Percentiles rank a stretch among this genome's conserved stretches.
phyloP scores from a whole-genome alignment of 805 yeast species.

The Saturnispora ahearnii region DNA sequence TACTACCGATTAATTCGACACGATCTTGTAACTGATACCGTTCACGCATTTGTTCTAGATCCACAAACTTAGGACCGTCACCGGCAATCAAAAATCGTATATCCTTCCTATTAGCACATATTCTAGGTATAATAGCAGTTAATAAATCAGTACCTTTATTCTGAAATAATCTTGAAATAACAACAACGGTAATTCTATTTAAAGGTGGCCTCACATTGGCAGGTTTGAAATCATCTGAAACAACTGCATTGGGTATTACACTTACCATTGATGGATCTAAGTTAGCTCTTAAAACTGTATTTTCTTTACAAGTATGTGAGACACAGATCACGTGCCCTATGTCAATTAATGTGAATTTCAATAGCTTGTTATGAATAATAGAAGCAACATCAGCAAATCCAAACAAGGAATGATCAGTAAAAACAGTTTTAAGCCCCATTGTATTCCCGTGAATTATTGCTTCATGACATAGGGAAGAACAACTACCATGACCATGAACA shows the following conservation, averaged over 20 bases:
- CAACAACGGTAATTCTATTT: constrained; percentile 66
- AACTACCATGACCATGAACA: constrained; percentile 92
- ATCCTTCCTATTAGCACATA: constrained; percentile 53
- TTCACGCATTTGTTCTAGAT: constrained; percentile 92
- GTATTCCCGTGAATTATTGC: constrained; percentile 85
- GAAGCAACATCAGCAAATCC: constrained; percentile 85
- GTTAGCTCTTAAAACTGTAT: constrained; percentile 81
- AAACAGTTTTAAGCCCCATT: constrained; percentile 85
- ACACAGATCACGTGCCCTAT: constrained; percentile 95
- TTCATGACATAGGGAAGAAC: constrained; percentile 80
- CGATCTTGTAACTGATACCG: constrained; percentile 75
- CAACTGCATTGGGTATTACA: constrained; percentile 95
- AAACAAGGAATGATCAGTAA: constrained; percentile 92
- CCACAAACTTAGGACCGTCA: constrained; percentile 92
- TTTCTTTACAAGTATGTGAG: constrained; percentile 92
- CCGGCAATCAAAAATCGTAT: constrained; percentile 88
- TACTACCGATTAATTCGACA: constrained; percentile 77
- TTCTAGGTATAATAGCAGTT: constrained; percentile 73
- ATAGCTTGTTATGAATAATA: constrained; percentile 75
- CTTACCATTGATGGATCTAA: constrained; percentile 70
- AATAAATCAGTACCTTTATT: constrained; percentile 92
- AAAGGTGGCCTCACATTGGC: constrained; percentile 23
- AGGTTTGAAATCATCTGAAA: constrained; percentile 72
- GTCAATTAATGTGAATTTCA: constrained; percentile 76
- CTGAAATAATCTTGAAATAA: constrained; percentile 85